These are phyloP conservation scores for Diversispora epigaea DNA, from an alignment of 192 early-diverging fungal genomes.

Conservation along the genomic window DNA sequence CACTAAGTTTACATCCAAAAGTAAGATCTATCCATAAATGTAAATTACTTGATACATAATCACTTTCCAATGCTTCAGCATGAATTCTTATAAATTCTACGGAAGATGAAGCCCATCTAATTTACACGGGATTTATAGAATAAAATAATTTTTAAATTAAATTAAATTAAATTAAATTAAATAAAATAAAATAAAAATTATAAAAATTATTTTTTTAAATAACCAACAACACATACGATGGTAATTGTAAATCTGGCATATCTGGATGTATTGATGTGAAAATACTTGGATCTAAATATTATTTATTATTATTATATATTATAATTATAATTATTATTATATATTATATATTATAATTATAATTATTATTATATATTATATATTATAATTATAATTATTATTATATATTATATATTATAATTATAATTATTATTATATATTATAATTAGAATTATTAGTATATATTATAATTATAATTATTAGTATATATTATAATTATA, in stretches of 20 bases:
- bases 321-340: neutral
- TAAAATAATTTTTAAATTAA: conserved; percentile 27
- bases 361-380: neutral
- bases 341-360: no score
- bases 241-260: conserved; percentile 69
- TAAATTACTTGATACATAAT: conserved; percentile 73
- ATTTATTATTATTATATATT: conserved; percentile 2
- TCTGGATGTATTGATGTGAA: conserved; percentile 64
- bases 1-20: conserved; percentile 79
- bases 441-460: no score
- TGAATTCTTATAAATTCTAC: conserved; percentile 85
- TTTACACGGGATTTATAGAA: no score
- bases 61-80: conserved; percentile 70
- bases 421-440: neutral
- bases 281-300: conserved; percentile 50
- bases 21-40: conserved; percentile 90
- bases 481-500: neutral
- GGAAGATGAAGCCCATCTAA: conserved; percentile 69
- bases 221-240: conserved; percentile 27
- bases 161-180: no score
- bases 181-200: neutral
- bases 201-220: neutral
- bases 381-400: no score
- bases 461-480: neutral
- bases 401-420: neutral